Conservation (phyloP, 768 basidiomycete genomes). For the Lentinula lateritia region DNA sequence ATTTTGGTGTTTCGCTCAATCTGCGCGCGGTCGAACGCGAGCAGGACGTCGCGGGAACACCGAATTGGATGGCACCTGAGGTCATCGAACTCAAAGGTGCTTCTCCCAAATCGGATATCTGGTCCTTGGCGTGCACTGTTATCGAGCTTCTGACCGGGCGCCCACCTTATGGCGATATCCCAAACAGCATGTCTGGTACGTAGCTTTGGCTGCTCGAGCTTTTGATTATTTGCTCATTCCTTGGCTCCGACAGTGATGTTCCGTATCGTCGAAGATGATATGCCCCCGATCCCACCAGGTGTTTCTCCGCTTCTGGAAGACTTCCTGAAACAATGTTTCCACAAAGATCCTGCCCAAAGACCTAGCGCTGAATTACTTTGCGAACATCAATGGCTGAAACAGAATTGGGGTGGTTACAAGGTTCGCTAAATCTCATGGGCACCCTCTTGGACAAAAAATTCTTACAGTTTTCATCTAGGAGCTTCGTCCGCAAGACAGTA, state of each 20-base stretch:
- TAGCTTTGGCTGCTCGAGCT: constrained; percentile 10
- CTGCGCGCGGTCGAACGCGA: constrained; percentile 85
- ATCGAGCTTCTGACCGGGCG: constrained; percentile 89
- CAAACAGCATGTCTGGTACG: constrained; percentile 86
- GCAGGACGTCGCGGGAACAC: constrained; percentile 88
- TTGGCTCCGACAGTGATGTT: constrained; percentile 72
- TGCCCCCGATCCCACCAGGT: constrained; percentile 79
- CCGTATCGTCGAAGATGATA: constrained; percentile 90
- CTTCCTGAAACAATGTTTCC: constrained; percentile 85
- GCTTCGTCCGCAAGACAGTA: constrained; percentile 87
- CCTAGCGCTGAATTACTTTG: constrained; percentile 82
- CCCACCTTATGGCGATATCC: constrained; percentile 88
- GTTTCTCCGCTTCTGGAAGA: constrained; percentile 72
- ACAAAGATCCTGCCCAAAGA: constrained; percentile 79
- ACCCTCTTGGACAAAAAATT: not conserved
- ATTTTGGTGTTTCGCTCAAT: constrained; percentile 97
- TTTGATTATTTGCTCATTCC: constrained; percentile 4
- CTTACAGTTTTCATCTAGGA: constrained; percentile 37
- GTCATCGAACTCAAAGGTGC: constrained; percentile 95
- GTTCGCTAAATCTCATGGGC: constrained; percentile 32
- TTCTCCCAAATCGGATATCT: constrained; percentile 89
- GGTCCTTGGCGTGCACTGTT: constrained; percentile 93
- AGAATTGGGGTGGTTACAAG: constrained; percentile 73
- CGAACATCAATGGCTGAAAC: constrained; percentile 88
- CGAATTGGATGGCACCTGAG: constrained; percentile 99